phyloP scores from a whole-genome alignment of 148 eudicot genomes.

The Agrostemma githago region DNA sequence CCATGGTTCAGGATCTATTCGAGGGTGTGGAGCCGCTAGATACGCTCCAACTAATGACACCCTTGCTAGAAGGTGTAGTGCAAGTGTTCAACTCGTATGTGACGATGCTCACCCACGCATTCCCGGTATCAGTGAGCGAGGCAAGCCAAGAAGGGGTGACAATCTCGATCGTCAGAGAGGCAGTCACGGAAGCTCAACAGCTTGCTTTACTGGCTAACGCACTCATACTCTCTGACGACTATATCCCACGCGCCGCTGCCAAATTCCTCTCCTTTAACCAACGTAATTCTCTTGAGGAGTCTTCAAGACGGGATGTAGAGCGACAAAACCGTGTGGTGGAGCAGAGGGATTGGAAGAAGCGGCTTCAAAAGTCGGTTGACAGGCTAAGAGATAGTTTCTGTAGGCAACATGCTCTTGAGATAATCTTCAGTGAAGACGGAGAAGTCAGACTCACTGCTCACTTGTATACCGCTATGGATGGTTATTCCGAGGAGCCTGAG shows the following conservation, averaged over 20 bases:
- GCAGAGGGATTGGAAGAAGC: slow-evolving; percentile 73
- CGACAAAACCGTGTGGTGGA: slow-evolving; percentile 52
- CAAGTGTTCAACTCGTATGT: slow-evolving; percentile 65
- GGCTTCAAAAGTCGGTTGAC: slow-evolving; percentile 68
- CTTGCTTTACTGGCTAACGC: slow-evolving; percentile 73
- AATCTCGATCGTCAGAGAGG: slow-evolving; percentile 56
- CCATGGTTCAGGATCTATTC: slow-evolving; percentile 84
- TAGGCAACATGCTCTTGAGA: slow-evolving; percentile 83
- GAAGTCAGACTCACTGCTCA: slow-evolving; percentile 58
- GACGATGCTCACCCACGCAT: slow-evolving; percentile 53
- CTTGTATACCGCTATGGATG: slow-evolving; percentile 65
- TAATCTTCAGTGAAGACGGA: slow-evolving; percentile 84
- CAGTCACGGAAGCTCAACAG: slow-evolving; percentile 80
- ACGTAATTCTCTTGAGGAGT: slow-evolving; percentile 41
- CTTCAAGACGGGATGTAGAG: slow-evolving; percentile 41
- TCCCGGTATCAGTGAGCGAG: slow-evolving; percentile 64
- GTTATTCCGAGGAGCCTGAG: slow-evolving; percentile 56
- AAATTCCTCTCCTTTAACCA: slow-evolving; percentile 39
- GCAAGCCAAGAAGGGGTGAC: slow-evolving; percentile 61
- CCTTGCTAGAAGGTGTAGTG: slow-evolving; percentile 63
- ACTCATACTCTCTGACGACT: slow-evolving; percentile 66
- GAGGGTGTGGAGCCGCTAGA: slow-evolving; percentile 75
- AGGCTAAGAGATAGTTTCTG: slow-evolving; percentile 82
- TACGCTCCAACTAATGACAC: slow-evolving; percentile 45
- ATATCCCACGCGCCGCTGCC: slow-evolving; percentile 65